These are phyloP conservation scores for Hypoxylon lienhwacheense DNA, from an alignment of 495 filamentous ascomycete species.

Conservation along the genomic window DNA sequence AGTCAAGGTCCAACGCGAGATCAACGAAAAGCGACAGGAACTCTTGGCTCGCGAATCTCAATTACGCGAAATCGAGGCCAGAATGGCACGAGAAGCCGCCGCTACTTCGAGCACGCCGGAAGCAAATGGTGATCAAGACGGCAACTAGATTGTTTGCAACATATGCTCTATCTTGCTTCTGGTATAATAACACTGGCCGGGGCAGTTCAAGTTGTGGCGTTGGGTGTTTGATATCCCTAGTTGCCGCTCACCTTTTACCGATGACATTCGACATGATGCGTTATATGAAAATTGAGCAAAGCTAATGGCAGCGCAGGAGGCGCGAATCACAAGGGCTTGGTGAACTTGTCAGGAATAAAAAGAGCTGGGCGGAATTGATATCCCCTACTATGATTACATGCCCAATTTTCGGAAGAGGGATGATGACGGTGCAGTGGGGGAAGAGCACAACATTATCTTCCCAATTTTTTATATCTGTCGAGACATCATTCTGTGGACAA, in stretches of 20 bases:
- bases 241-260: slow-evolving; percentile 18
- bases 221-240: slow-evolving; percentile 41
- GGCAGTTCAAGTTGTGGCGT: slow-evolving; percentile 34
- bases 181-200: slow-evolving; percentile 30
- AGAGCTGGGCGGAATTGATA: slow-evolving; percentile 33
- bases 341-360: slow-evolving; percentile 43
- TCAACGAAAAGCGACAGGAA: slow-evolving; percentile 99
- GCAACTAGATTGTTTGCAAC: slow-evolving; percentile 36
- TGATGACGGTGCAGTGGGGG: slow-evolving; percentile 21
- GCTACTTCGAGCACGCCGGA: slow-evolving; percentile 46
- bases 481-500: slow-evolving; percentile 21
- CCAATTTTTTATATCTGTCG: slow-evolving; percentile 25
- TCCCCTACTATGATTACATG: slow-evolving; percentile 34
- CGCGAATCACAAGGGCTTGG: slow-evolving; percentile 33
- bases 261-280: slow-evolving; percentile 28
- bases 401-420: slow-evolving; percentile 29
- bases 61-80: slow-evolving; percentile 83
- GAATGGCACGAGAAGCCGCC: slow-evolving; percentile 60
- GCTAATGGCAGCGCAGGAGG: slow-evolving; percentile 36
- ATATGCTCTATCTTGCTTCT: slow-evolving; percentile 31
- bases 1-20: slow-evolving; percentile 98
- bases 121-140: slow-evolving; percentile 52
- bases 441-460: slow-evolving; percentile 13
- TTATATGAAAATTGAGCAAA: slow-evolving; percentile 35
- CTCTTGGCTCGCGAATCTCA: slow-evolving; percentile 96